Percentiles rank a stretch among this genome's conserved stretches.
Conservation (phyloP, 2,329 filamentous ascomycete genomes). For the Myriosclerotinia scirpicola region DNA sequence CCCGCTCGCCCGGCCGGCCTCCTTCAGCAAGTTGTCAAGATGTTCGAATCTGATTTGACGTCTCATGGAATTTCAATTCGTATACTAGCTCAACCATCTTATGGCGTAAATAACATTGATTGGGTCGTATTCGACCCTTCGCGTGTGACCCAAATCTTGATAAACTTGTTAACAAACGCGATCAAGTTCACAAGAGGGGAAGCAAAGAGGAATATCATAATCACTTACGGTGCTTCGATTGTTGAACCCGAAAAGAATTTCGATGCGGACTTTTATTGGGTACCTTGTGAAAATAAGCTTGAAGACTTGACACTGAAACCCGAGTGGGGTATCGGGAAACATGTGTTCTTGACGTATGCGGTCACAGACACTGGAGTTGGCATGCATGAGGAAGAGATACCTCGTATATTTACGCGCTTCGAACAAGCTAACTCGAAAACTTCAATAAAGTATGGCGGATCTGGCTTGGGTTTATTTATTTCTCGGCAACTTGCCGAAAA, state of each 20-base stretch:
- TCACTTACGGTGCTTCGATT: conserved; percentile 39
- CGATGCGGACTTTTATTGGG: conserved; percentile 29
- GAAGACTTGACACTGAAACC: conserved; percentile 28
- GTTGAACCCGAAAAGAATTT: conserved; percentile 29
- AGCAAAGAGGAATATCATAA: conserved; percentile 54
- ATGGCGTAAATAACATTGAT: conserved; percentile 56
- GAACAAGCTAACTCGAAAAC: conserved; percentile 73
- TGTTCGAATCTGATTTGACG: conserved; percentile 74
- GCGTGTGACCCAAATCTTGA: conserved; percentile 74
- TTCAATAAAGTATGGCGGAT: conserved; percentile 74
- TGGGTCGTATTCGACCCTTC: conserved; percentile 72
- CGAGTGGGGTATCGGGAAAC: conserved; percentile 45
- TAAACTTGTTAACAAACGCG: conserved; percentile 78
- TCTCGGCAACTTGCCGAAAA: conserved; percentile 74
- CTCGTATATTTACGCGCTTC: conserved; percentile 76
- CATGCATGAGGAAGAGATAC: conserved; percentile 67
- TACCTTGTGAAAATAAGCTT: conserved; percentile 27
- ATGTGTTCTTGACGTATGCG: conserved; percentile 68
- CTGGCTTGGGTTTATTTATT: conserved; percentile 76
- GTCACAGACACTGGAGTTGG: conserved; percentile 77
- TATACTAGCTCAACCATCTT: conserved; percentile 64
- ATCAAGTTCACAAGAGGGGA: conserved; percentile 77
- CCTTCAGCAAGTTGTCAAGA: conserved; percentile 67
- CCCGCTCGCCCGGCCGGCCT: conserved; percentile 63
- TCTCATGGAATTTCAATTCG: conserved; percentile 67